These are phyloP conservation scores for Thelonectria olida DNA, from an alignment of 2,329 filamentous ascomycete species.

Conservation along the genomic window DNA sequence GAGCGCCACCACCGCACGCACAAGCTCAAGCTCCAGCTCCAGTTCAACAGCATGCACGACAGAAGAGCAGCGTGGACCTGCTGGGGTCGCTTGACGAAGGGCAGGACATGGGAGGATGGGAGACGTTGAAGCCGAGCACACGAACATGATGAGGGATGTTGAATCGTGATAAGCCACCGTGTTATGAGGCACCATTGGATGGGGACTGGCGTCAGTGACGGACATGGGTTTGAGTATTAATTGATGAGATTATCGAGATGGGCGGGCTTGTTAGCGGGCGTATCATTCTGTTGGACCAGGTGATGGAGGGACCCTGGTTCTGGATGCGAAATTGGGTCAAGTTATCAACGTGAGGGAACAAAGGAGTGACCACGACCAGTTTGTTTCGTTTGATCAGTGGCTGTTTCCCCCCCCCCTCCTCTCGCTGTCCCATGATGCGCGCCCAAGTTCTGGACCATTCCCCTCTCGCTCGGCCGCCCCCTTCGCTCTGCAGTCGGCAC, in stretches of 20 bases:
- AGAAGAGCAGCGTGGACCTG: conserved; percentile 45
- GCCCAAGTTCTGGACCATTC: conserved; percentile 4
- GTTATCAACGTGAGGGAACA: too few relatives aligned
- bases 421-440: too few relatives aligned
- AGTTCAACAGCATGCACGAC: conserved; percentile 36
- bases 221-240: background rate
- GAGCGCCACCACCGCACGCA: conserved; percentile 30
- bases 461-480: conserved; percentile 1
- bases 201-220: background rate
- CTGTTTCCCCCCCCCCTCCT: too few relatives aligned
- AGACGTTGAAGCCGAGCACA: conserved; percentile 61
- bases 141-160: conserved; percentile 22
- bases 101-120: conserved; percentile 63
- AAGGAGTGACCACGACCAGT: too few relatives aligned
- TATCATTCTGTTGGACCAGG: background rate
- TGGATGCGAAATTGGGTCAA: background rate
- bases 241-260: conserved; percentile 5
- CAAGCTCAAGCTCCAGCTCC: background rate
- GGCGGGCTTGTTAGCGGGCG: conserved; percentile 2
- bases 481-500: too few relatives aligned
- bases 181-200: too few relatives aligned
- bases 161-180: too few relatives aligned
- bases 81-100: conserved; percentile 60
- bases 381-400: too few relatives aligned
- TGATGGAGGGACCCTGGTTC: background rate